A percentile compares a stretch with the other conserved stretches of the same genome.
phyloP scores from a whole-genome alignment of 805 yeast species.

The Candida ulmi region DNA sequence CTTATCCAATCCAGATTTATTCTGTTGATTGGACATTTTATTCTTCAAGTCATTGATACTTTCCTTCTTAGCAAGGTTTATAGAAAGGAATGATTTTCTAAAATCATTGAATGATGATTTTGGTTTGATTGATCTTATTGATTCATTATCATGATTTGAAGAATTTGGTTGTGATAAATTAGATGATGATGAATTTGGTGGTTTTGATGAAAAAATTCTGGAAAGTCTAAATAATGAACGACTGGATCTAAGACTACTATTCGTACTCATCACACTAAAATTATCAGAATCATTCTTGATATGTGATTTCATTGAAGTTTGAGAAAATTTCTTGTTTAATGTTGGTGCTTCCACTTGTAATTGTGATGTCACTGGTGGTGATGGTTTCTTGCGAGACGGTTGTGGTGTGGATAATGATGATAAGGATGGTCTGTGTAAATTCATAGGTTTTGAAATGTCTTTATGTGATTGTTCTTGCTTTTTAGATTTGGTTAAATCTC shows the following conservation, averaged over 20 bases:
- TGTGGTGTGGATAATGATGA: neutral
- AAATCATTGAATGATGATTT: constrained; percentile 22
- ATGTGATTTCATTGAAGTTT: neutral
- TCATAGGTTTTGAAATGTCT: too few relatives aligned
- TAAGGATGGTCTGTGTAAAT: neutral
- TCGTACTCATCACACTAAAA: constrained; percentile 13
- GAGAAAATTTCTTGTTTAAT: neutral
- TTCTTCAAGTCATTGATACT: constrained; percentile 18
- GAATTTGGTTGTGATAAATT: constrained; percentile 11
- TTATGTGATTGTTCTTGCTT: neutral
- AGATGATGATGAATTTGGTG: constrained; percentile 12
- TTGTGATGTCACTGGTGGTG: neutral
- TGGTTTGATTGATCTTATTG: constrained; percentile 20
- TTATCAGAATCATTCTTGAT: constrained; percentile 13
- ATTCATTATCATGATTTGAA: constrained; percentile 14
- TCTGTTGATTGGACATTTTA: constrained; percentile 2
- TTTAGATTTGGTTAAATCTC: neutral
- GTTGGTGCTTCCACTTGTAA: too few relatives aligned
- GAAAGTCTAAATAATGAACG: constrained; percentile 23
- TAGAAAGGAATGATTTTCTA: constrained; percentile 25
- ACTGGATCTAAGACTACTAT: constrained; percentile 17
- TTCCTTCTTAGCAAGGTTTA: constrained; percentile 18
- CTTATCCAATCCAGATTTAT: constrained; percentile 20
- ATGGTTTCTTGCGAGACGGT: neutral
- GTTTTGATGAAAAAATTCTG: constrained; percentile 17